These are phyloP conservation scores for Rubia balearica DNA, from an alignment of 305 asterid genomes.

Conservation along the genomic window DNA sequence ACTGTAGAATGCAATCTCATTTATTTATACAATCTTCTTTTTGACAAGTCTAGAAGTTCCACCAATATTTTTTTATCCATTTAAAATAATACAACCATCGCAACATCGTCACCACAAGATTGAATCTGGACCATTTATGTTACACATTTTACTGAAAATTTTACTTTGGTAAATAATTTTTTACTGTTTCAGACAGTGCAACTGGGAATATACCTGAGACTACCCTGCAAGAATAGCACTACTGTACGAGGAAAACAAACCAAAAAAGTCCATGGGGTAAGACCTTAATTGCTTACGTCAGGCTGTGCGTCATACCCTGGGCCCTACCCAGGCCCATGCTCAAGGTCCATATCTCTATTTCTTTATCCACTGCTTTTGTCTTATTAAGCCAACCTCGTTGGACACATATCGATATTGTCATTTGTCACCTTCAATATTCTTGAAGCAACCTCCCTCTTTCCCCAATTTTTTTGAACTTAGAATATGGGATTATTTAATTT, in stretches of 20 bases:
- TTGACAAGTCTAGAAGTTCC: not conserved
- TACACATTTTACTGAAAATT: no score
- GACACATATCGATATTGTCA: not conserved
- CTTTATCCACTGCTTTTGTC: not conserved
- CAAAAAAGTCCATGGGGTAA: not conserved
- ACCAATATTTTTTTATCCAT: not conserved
- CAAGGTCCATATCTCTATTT: not conserved
- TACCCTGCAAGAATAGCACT: not conserved
- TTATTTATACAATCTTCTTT: not conserved
- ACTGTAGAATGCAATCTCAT: no score
- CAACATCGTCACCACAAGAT: not conserved
- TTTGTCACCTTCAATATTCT: not conserved
- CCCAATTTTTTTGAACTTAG: not conserved
- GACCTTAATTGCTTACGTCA: conserved; percentile 41
- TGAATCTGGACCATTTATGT: conserved; percentile 8
- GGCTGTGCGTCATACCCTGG: conserved; percentile 43
- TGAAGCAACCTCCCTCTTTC: not conserved
- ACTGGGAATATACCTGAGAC: not conserved
- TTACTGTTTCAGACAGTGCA: not conserved
- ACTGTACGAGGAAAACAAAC: not conserved
- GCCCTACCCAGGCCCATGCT: not conserved
- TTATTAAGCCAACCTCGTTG: not conserved
- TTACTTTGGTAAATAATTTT: not conserved
- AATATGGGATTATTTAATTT: no score
- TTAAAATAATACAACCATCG: not conserved